Base-by-base conservation (phyloP, 2,329 filamentous ascomycete species). In the Rhinocladiella mackenziei region DNA sequence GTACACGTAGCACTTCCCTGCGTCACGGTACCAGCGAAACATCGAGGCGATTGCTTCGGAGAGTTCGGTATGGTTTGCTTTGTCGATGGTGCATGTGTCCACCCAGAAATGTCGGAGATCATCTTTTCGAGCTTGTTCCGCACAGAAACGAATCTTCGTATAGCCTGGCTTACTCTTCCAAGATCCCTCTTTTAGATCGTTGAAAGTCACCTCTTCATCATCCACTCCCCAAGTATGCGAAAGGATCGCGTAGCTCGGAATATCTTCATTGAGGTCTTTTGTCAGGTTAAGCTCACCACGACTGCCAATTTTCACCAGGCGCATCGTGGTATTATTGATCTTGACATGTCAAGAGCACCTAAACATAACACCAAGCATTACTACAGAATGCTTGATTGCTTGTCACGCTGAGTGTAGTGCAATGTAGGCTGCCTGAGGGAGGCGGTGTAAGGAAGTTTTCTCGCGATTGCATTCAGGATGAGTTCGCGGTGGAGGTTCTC, bases 51-150 rank as follows among this genome's bases (percentile, higher is more conserved):
- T 43, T 4, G 57, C 55, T 39, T 57, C 53, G 4, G 38, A 45
- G 29, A 51, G 32, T 31, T 58, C 56, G 20, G 39, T 25, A 19
- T 29, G 28, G n/a, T 51, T 55, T 2, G 50, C 31, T 43, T 56
- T n/a, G n/a, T 59, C 48, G 19, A 58, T 59, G 31, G 53, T 56
- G 39, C 55, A 58, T 3, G 51, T 58, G 34, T 59, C 57, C 8
- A 59, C 43, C 56, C 56, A 58, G 6, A 58, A 49, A 11, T 58
- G 57, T 31, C 37, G 11, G 9, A 51, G n/a, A 2, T 23, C 33
- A 15, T 45, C 23, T 9, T n/a, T 40, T 14, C 28, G n/a, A 14
- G 15, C 11, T 14, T 30, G n/a, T 30, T 14, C 11, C 28, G 28
- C 28, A 30, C 28, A 14, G 11, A 10, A 5, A n/a, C 15, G 28